These are phyloP conservation scores for Suhomyces bokatorum DNA, from an alignment of 1,139 yeast species.

Conservation along the genomic window DNA sequence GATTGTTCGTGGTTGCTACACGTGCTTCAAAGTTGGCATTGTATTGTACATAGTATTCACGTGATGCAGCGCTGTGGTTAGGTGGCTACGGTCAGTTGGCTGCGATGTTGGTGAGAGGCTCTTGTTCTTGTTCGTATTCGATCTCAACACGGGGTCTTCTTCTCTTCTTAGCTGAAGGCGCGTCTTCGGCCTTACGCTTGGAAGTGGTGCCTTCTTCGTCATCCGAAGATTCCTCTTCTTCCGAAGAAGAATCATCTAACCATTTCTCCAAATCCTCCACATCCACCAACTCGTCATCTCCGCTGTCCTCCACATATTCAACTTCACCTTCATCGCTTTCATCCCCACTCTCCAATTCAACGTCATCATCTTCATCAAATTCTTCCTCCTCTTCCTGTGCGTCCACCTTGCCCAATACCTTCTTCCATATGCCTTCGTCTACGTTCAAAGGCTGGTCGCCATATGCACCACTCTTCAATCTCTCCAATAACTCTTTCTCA, in stretches of 20 bases:
- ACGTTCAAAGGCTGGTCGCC: slow-evolving; percentile 97
- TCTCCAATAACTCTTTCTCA: slow-evolving; percentile 89
- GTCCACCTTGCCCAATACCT: slow-evolving; percentile 76
- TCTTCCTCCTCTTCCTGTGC: slow-evolving; percentile 62
- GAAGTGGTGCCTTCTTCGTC: slow-evolving; percentile 23
- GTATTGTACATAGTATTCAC: slow-evolving; percentile 4
- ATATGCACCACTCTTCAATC: slow-evolving; percentile 96
- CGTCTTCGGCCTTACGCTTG: slow-evolving; percentile 43
- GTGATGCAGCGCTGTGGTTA: slow-evolving; percentile 6
- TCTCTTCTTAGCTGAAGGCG: slow-evolving; percentile 44
- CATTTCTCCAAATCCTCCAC: slow-evolving; percentile 89
- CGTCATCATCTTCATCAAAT: slow-evolving; percentile 57
- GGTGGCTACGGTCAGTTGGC: too few species aligned
- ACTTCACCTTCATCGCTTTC: slow-evolving; percentile 76
- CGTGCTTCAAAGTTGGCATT: background rate
- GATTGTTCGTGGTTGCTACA: background rate
- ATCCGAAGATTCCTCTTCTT: slow-evolving; percentile 15
- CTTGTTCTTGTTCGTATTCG: slow-evolving; percentile 77
- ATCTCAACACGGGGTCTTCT: slow-evolving; percentile 80
- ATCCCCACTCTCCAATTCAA: slow-evolving; percentile 57
- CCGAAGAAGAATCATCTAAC: slow-evolving; percentile 66
- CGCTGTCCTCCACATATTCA: slow-evolving; percentile 84
- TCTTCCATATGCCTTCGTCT: slow-evolving; percentile 94
- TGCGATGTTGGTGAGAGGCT: slow-evolving; percentile 36
- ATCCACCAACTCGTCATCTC: slow-evolving; percentile 86